A percentile compares a stretch with the other conserved stretches of the same genome.
These are phyloP conservation scores for Schizophyllum commune DNA, from an alignment of 1,284 basidiomycete genomes.

Conservation along the genomic window DNA sequence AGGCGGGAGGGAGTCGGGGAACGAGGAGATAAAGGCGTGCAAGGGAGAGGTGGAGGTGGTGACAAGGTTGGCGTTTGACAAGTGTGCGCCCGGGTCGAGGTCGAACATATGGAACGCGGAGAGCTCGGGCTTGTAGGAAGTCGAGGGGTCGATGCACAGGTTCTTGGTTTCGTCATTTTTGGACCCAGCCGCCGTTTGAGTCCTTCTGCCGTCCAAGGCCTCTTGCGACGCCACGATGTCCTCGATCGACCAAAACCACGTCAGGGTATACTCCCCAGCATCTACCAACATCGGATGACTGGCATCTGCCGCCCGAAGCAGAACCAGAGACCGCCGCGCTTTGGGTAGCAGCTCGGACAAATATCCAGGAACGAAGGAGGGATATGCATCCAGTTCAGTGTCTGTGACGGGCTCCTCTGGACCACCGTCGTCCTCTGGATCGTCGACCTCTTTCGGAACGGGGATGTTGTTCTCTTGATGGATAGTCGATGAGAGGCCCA, in stretches of 20 bases:
- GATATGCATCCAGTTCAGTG: slow-evolving; percentile 33
- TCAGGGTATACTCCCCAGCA: slow-evolving; percentile 26
- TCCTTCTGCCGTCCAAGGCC: slow-evolving; percentile 9
- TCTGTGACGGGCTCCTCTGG: slow-evolving; percentile 23
- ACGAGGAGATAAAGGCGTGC: slow-evolving; percentile 41
- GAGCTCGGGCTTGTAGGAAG: slow-evolving; percentile 28
- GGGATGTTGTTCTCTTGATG: slow-evolving; percentile 20
- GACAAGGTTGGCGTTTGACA: slow-evolving; percentile 19
- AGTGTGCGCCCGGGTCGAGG: slow-evolving; percentile 47
- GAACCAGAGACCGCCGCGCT: slow-evolving; percentile 57
- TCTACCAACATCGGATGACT: slow-evolving; percentile 43
- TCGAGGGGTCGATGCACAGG: background rate
- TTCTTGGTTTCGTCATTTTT: background rate
- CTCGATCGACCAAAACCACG: slow-evolving; percentile 60
- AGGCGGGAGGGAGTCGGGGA: slow-evolving; percentile 50
- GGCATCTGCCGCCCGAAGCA: slow-evolving; percentile 54
- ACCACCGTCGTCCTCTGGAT: slow-evolving; percentile 28
- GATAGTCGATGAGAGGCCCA: slow-evolving; percentile 27
- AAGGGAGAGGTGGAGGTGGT: slow-evolving; percentile 25
- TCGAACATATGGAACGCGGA: slow-evolving; percentile 53
- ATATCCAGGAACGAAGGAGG: slow-evolving; percentile 48
- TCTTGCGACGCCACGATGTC: slow-evolving; percentile 40
- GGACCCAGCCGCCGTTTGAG: background rate
- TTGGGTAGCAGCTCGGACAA: slow-evolving; percentile 45
- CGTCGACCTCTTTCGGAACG: slow-evolving; percentile 28